Base-by-base conservation (phyloP, 106 monocot genomes). In the Narthecium ossifragum region DNA sequence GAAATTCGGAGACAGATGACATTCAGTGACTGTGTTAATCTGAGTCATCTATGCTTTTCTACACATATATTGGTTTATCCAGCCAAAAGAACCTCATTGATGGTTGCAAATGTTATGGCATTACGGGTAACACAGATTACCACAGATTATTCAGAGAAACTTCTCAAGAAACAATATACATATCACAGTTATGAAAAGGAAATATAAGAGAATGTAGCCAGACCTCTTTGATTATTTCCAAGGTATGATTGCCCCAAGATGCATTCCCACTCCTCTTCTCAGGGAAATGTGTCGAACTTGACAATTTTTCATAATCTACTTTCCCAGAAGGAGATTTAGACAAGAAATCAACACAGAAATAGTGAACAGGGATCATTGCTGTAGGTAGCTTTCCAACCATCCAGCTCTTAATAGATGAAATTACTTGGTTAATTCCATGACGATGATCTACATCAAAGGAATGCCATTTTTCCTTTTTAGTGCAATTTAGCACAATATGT, bases 221-320 rank as follows among this genome's bases (percentile, higher is more conserved):
- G 31, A 94, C 93, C 83, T 86, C 46, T 76, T 78, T 86, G 33
- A 94, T 75, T 18, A 71, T 56, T 69, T 86, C 60, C 70, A 94
- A 65, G 57, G 46, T 61, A 31, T 40, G 55, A 22, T 29, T 56
- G 10, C 41, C 63, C 31, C 53, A 48, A 62, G 56, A 49, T 20
- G 57, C 62, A 47, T 12, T 49, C 15, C 20, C 65, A 46, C 5
- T 32, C 6, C 34, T 8, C 51, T 76, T 64, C 22, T 31, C 6
- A 9, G 31, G 34, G n/a, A 31, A 51, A 43, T 18, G 14, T 15
- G 50, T 21, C 62, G 71, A 83, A 55, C 70, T 57, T 67, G 67
- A 46, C 40, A 94, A 52, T 63, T 56, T 75, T 18, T 34, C 41
- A 60, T 94, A 90, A 56, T 90, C 89, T 50, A 90, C 55, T 70